Conservation (phyloP, 2,329 filamentous ascomycete genomes). For the Shiraia bambusicola region DNA sequence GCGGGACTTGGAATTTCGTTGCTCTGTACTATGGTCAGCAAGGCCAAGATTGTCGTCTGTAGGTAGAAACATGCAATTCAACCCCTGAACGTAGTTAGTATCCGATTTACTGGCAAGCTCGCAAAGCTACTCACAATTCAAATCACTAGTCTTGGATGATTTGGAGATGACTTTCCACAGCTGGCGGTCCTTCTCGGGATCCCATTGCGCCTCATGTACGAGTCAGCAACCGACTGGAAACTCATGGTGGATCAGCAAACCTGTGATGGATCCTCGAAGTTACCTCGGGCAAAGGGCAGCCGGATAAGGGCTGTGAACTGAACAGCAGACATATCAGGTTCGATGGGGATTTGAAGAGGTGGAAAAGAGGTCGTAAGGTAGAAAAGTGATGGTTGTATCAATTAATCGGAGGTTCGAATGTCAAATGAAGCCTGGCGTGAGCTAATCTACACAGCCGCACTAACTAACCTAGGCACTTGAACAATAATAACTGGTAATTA, state of each 20-base stretch:
- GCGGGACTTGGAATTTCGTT: slow-evolving; percentile 75
- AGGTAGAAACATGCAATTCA: slow-evolving; percentile 61
- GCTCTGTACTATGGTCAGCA: slow-evolving; percentile 51
- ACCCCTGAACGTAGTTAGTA: slow-evolving; percentile 60
- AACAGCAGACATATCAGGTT: slow-evolving; percentile 24
- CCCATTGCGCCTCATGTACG: slow-evolving; percentile 76
- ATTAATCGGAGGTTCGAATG: slow-evolving; percentile 5
- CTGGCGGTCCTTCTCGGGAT: slow-evolving; percentile 78
- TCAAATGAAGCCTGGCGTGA: slow-evolving; percentile 16
- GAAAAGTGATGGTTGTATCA: slow-evolving; percentile 11
- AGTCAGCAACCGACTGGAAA: slow-evolving; percentile 11
- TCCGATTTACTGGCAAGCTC: neutral
- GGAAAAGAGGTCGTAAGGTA: neutral
- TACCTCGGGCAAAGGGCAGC: slow-evolving; percentile 82
- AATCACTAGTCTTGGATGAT: slow-evolving; percentile 73
- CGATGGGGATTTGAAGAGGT: neutral
- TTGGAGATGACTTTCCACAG: slow-evolving; percentile 89
- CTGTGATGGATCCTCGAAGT: slow-evolving; percentile 86
- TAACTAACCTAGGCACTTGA: too few species aligned
- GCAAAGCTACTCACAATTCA: slow-evolving; percentile 69
- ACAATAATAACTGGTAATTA: too few species aligned
- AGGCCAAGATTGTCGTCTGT: neutral
- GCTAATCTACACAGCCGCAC: slow-evolving; percentile 8
- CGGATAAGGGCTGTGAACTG: slow-evolving; percentile 77
- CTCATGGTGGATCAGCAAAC: slow-evolving; percentile 52